Conservation (phyloP, 129 eudicot genomes). For the Rutidosis leptorrhynchoides region DNA sequence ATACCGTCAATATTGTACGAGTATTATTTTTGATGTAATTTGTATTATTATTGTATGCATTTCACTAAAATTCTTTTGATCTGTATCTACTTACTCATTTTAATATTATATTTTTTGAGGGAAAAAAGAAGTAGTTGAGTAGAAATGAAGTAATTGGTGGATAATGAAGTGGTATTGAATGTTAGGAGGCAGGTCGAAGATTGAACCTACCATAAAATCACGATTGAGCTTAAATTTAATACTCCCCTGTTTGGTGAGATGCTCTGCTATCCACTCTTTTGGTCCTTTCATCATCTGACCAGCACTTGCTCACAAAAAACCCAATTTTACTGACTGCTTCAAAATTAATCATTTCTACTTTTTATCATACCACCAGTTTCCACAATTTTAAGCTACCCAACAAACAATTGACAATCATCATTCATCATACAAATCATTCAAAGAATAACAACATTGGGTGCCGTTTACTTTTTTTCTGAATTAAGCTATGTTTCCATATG, state of each 20-base stretch:
- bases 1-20: too few relatives aligned
- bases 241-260: background rate
- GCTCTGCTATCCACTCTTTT: constrained; percentile 1
- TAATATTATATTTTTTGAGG: too few relatives aligned
- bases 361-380: background rate
- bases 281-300: constrained; percentile 15
- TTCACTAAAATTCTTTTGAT: too few relatives aligned
- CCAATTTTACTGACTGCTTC: background rate
- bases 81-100: too few relatives aligned
- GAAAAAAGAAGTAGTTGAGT: background rate
- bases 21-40: too few relatives aligned
- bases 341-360: background rate
- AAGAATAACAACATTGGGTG: too few relatives aligned
- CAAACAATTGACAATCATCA: background rate
- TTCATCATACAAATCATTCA: background rate
- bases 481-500: too few relatives aligned
- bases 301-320: background rate
- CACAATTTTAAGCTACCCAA: background rate
- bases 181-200: constrained; percentile 30
- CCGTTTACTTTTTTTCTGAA: too few relatives aligned
- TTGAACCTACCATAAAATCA: constrained; percentile 1
- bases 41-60: too few relatives aligned
- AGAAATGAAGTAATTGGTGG: background rate
- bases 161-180: constrained; percentile 7
- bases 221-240: background rate